Base-by-base conservation (phyloP, 139 green algal species). In the Auxenochlorella pyrenoidosa region DNA sequence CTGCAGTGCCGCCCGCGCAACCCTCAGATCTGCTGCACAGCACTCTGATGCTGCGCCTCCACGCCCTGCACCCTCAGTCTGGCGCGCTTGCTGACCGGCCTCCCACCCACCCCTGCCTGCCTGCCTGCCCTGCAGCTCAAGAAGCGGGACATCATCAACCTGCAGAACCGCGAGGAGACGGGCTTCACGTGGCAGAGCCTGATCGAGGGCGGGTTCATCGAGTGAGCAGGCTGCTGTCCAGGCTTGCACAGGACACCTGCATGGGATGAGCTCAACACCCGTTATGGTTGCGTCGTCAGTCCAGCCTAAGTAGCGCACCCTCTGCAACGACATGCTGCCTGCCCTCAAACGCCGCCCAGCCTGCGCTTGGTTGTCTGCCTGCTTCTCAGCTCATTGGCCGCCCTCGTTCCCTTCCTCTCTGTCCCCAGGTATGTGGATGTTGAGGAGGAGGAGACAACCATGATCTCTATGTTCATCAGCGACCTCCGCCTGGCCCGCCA, bases 381-480 rank as follows among this genome's bases (percentile, higher is more conserved):
- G 58, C 58, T 19, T 85, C 76, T 26, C 59, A 1, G 34, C 12
- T 32, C n/a, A 47, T 15, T n/a, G n/a, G n/a, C n/a, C n/a, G n/a
- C n/a, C n/a, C n/a, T n/a, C n/a, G n/a, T n/a, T n/a, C n/a, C n/a
- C n/a, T n/a, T n/a, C n/a, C n/a, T n/a, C n/a, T n/a, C n/a, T n/a
- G n/a, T n/a, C 34, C 28, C 54, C 75, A 93, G 90, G 89, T 95
- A 95, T 72, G 82, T 95, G 60, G 96, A 98, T 86, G 90, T 91
- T 19, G 96, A 96, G 89, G 98, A 99, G 92, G 97, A 99, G 93
- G 97, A 99, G 91, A 99, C 97, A 0, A 98, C 97, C 32, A 98
- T 99, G 96, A 99, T 99, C 83, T 93, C 97, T 54, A 99, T 99
- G 98, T 96, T 90, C 36, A 94, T 98, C 63, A 84, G 90, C 40